phyloP scores from a whole-genome alignment of 2,329 filamentous ascomycete species.

The Aureobasidium vineae region DNA sequence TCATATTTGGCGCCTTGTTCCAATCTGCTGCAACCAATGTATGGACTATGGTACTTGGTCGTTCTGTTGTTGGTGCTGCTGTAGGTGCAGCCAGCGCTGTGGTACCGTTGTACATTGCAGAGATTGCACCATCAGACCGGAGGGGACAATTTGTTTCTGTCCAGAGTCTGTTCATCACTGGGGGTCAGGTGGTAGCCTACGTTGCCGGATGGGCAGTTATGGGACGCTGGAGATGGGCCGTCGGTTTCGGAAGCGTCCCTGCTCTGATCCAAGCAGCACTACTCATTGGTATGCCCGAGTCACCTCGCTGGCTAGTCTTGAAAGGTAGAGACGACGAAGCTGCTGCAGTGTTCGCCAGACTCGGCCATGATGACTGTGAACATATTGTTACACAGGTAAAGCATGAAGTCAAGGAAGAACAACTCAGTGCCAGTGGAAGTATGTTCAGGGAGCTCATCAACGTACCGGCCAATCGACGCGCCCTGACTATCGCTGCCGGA shows the following conservation, averaged over 20 bases:
- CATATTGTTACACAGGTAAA: conserved; percentile 67
- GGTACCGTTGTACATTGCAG: conserved; percentile 61
- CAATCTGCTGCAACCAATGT: conserved; percentile 63
- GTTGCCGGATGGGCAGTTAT: conserved; percentile 68
- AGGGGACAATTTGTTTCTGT: conserved; percentile 80
- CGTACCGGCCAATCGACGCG: conserved; percentile 60
- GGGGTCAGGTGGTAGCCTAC: conserved; percentile 88
- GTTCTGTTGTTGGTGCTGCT: conserved; percentile 67
- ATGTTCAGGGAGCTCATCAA: conserved; percentile 15
- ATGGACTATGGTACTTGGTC: conserved; percentile 62
- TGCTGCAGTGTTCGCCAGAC: conserved; percentile 56
- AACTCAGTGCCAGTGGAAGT: conserved; percentile 40
- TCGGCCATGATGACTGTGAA: conserved; percentile 36
- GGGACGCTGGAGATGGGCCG: conserved; percentile 86
- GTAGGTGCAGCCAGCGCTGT: conserved; percentile 78
- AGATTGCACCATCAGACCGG: conserved; percentile 44
- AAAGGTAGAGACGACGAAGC: conserved; percentile 63
- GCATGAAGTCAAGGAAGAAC: conserved; percentile 69
- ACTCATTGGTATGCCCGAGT: conserved; percentile 76
- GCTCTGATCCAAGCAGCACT: conserved; percentile 68
- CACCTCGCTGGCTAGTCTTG: conserved; percentile 81
- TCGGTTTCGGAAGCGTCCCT: conserved; percentile 77
- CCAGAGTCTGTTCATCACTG: conserved; percentile 77
- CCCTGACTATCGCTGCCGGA: conserved; percentile 79
- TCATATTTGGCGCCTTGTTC: conserved; percentile 63